phyloP scores from a whole-genome alignment of 768 basidiomycete species.

The Postia placenta region DNA sequence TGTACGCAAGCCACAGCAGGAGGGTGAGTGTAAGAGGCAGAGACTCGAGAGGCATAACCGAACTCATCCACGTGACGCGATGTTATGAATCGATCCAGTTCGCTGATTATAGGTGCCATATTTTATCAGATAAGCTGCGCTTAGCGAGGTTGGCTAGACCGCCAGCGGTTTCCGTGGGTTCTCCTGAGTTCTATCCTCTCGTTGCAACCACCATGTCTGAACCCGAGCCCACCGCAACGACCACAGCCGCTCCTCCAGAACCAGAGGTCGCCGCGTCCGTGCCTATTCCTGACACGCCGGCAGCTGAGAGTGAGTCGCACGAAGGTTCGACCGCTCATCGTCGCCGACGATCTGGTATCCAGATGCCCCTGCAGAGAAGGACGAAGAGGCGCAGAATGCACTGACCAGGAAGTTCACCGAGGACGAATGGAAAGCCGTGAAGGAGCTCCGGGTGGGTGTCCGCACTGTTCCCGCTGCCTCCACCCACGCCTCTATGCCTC shows the following conservation, averaged over 20 bases:
- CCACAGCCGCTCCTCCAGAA: not conserved
- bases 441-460: slow-evolving; percentile 54
- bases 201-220: not conserved
- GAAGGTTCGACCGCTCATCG: not conserved
- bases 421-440: slow-evolving; percentile 67
- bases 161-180: no score
- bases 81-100: not conserved
- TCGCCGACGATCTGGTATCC: not conserved
- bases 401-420: slow-evolving; percentile 66
- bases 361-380: slow-evolving; percentile 9
- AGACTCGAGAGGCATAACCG: no score
- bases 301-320: not conserved
- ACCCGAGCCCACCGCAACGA: not conserved
- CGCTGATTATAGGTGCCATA: not conserved
- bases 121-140: slow-evolving; percentile 5
- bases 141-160: no score
- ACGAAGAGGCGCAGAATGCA: slow-evolving; percentile 56
- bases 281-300: not conserved
- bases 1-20: no score
- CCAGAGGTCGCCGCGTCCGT: slow-evolving; percentile 1
- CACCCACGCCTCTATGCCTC: not conserved
- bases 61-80: no score
- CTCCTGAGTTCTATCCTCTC: not conserved
- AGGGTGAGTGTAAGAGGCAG: no score
- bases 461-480: not conserved